Base-by-base conservation (phyloP, 106 monocot species). In the Narthecium ossifragum region DNA sequence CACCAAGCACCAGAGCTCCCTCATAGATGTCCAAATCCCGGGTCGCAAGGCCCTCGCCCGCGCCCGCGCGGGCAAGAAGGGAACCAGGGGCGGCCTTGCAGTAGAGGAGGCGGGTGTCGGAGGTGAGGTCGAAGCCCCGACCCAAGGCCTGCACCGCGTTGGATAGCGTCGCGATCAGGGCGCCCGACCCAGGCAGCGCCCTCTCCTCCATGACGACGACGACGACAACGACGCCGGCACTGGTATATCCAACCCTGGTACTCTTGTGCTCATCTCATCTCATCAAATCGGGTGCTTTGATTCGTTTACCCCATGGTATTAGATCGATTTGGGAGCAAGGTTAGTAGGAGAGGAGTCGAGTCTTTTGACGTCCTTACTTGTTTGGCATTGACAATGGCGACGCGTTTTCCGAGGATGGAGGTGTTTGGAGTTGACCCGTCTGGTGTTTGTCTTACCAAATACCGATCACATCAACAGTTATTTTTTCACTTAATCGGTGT, bases 61-160 rank as follows among this genome's bases (percentile, higher is more conserved):
- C 86, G 28, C 73, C 70, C 5, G 74, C 25, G 37, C 24, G 51
- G 30, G 80, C 63, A 43, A 92, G 77, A 30, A 79, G 61, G 23
- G 79, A 75, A 27, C 76, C 85, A 1, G 80, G 63, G 14, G 75
- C 59, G 22, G 88, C 92, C 67, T 88, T 92, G 76, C 92, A 92
- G 79, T 92, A 92, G 63, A 92, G 84, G 14, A 92, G 78, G 17
- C 92, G 72, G 8, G 77, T 73, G 58, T 92, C 92, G 11, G 84
- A 68, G n/a, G 81, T 74, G 9, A 88, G 88, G 51, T 92, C 92
- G 70, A 92, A 88, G 24, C 92, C 92, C 2, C 92, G 80, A 10
- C 92, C 92, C 17, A 92, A 70, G 43, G 92, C 88, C 51, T 84
- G 67, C 43, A 84, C 61, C 9, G 82, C 71, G 70, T 73, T 78